Evolutionary conservation across 1,284 basidiomycete species (phyloP).

Genomic region (Spongiforma sp.): DNA sequence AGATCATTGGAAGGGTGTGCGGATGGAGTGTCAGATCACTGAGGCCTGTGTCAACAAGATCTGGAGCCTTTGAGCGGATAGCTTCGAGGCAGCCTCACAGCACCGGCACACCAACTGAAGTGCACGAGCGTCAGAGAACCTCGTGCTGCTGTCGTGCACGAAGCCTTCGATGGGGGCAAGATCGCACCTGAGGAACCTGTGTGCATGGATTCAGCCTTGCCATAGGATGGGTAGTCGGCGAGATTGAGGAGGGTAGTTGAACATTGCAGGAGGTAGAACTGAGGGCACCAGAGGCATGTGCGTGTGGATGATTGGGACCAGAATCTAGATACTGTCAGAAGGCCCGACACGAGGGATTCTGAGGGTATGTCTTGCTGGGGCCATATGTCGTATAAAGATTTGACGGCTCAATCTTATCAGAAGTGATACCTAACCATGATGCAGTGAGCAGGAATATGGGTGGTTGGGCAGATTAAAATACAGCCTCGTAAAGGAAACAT

Average conservation of each 20-base stretch:
- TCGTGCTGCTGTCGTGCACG: too few relatives aligned
- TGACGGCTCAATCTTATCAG: conserved; percentile 72
- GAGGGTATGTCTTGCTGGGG: conserved; percentile 70
- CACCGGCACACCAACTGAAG: conserved; percentile 73
- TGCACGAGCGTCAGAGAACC: conserved; percentile 77
- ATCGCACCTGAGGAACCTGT: conserved; percentile 36
- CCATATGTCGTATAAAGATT: conserved; percentile 77
- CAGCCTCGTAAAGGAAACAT: conserved; percentile 44
- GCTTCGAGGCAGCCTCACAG: conserved; percentile 82
- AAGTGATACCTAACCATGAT: conserved; percentile 28
- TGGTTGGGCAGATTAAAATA: too few relatives aligned
- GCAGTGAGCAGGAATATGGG: too few relatives aligned
- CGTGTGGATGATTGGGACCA: conserved; percentile 18
- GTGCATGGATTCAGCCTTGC: conserved; percentile 21
- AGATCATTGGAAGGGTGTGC: conserved; percentile 28
- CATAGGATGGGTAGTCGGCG: conserved; percentile 44
- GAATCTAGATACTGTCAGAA: conserved; percentile 34
- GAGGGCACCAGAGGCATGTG: conserved; percentile 20
- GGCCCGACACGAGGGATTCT: conserved; percentile 55
- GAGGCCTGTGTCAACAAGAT: conserved; percentile 46
- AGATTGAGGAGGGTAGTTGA: conserved; percentile 51
- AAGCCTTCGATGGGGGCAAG: conserved; percentile 69
- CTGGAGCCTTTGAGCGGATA: conserved; percentile 66
- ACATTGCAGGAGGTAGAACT: conserved; percentile 41
- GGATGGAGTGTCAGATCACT: conserved; percentile 4